phyloP scores from a whole-genome alignment of 805 yeast species.

The Sugiyamaella valdiviana region DNA sequence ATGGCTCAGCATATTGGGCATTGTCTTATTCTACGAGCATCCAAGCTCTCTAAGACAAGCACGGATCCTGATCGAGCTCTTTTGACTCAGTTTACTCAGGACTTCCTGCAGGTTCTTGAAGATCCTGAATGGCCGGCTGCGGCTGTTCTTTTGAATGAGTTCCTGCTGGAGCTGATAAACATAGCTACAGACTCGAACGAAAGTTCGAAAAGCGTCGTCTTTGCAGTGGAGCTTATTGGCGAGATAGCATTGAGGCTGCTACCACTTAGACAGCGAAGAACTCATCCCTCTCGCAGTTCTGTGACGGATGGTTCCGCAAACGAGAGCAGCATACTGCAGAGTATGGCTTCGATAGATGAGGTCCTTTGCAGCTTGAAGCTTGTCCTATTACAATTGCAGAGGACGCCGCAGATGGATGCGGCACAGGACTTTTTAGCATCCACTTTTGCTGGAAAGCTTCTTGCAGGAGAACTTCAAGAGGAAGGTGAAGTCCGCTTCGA shows the following conservation, averaged over 20 bases:
- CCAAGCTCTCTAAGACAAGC: conserved; percentile 3
- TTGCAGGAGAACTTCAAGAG: background rate
- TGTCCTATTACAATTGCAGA: no score
- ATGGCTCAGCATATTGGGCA: background rate
- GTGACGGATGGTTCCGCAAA: background rate
- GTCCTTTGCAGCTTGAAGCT: background rate
- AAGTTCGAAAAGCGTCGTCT: conserved; percentile 36
- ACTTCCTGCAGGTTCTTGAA: conserved; percentile 44
- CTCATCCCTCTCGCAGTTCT: background rate
- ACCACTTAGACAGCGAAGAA: conserved; percentile 28
- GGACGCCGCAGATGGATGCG: background rate
- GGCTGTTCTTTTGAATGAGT: conserved; percentile 42
- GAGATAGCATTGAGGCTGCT: conserved; percentile 48
- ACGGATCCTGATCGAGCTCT: conserved; percentile 16
- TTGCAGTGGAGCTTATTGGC: conserved; percentile 58
- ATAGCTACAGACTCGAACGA: conserved; percentile 5
- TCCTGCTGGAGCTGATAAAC: conserved; percentile 40
- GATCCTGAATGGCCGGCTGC: conserved; percentile 61
- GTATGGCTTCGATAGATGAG: background rate
- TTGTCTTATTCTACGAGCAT: background rate
- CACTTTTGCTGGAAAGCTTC: background rate
- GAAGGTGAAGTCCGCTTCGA: background rate
- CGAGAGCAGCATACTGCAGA: background rate
- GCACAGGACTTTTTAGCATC: background rate
- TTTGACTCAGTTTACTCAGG: conserved; percentile 52